A percentile compares a stretch with the other conserved stretches of the same genome.
Evolutionary conservation across 169 alveolate species (phyloP).

Genomic region (Ichthyophthirius multifiliis): DNA sequence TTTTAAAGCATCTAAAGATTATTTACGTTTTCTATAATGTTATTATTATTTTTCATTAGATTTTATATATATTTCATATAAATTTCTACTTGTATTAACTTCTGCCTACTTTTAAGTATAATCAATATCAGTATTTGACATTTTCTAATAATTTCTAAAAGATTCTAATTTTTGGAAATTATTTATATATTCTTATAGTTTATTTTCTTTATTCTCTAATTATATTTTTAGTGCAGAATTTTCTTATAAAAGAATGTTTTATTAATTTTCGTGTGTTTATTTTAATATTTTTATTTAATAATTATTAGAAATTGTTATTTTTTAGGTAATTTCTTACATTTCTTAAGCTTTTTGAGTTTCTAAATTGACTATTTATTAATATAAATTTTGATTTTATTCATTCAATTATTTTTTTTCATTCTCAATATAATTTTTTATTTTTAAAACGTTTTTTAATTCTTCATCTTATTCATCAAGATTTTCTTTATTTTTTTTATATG

Average conservation of each 20-base stretch:
- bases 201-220: neutral
- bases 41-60: neutral
- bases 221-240: constrained; percentile 5
- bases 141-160: neutral
- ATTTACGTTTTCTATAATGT: too few species aligned
- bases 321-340: constrained; percentile 31
- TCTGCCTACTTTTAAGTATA: neutral
- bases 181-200: neutral
- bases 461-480: neutral
- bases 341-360: constrained; percentile 33
- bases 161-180: constrained; percentile 2
- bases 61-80: constrained; percentile 2
- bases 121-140: neutral
- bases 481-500: neutral
- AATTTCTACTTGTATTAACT: constrained; percentile 3
- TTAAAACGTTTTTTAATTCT: constrained; percentile 23
- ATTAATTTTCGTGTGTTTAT: constrained; percentile 25
- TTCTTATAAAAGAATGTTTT: constrained; percentile 10
- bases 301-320: constrained; percentile 22
- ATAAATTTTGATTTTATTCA: constrained; percentile 19
- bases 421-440: constrained; percentile 14
- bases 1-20: too few species aligned
- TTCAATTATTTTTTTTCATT: constrained; percentile 5
- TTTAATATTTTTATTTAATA: constrained; percentile 18
- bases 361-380: constrained; percentile 2